phyloP scores from a whole-genome alignment of 1,139 yeast genomes.

The Debaryomyces psychrophilus region DNA sequence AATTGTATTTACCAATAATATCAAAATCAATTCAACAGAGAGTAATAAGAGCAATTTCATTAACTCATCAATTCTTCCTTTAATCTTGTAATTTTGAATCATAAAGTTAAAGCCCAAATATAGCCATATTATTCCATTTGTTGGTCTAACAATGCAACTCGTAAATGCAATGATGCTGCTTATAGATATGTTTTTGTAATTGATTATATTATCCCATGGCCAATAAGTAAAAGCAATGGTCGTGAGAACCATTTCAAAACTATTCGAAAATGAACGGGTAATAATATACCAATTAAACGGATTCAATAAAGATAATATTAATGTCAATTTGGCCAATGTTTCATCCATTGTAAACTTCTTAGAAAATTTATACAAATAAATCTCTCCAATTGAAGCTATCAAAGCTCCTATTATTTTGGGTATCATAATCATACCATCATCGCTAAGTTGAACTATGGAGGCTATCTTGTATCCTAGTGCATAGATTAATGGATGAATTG shows the following conservation, averaged over 20 bases:
- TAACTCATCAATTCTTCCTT: not conserved
- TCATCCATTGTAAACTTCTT: conserved; percentile 37
- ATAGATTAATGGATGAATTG: conserved; percentile 77
- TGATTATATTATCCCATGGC: conserved; percentile 56
- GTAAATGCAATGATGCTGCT: conserved; percentile 51
- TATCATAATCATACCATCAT: conserved; percentile 22
- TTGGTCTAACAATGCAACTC: conserved; percentile 77
- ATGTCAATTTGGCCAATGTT: conserved; percentile 47
- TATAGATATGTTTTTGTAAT: conserved; percentile 19
- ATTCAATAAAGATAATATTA: conserved; percentile 61
- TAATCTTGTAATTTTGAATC: conserved; percentile 4
- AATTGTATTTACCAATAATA: conserved; percentile 36
- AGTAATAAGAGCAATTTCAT: conserved; percentile 19
- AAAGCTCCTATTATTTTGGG: conserved; percentile 76
- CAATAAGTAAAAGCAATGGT: conserved; percentile 71
- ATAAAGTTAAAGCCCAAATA: conserved; percentile 48
- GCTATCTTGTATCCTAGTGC: conserved; percentile 41
- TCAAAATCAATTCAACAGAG: conserved; percentile 19
- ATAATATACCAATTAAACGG: conserved; percentile 83
- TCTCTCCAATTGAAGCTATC: conserved; percentile 75
- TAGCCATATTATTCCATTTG: conserved; percentile 77
- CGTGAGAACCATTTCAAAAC: conserved; percentile 75
- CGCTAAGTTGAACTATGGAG: conserved; percentile 15
- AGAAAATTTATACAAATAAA: conserved; percentile 55
- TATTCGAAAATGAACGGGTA: conserved; percentile 86